phyloP scores from a whole-genome alignment of 768 basidiomycete species.

The Termitomyces bulborhizus region DNA sequence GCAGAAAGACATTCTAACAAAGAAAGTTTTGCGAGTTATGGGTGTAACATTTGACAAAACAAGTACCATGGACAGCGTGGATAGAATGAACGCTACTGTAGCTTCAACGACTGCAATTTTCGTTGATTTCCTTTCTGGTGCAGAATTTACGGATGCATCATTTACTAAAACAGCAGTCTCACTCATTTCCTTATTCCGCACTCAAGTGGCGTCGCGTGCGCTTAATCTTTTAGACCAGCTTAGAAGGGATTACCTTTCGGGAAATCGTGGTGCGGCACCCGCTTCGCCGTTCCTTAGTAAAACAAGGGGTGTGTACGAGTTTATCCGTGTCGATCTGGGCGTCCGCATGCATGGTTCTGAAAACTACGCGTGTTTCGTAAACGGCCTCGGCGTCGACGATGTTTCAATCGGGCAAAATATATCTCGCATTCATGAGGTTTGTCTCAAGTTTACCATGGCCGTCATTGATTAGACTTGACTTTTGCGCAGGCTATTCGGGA shows the following conservation, averaged over 20 bases:
- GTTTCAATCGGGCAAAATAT: slow-evolving; percentile 67
- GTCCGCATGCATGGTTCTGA: slow-evolving; percentile 74
- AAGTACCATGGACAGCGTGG: slow-evolving; percentile 61
- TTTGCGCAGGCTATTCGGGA: slow-evolving; percentile 31
- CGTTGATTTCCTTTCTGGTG: slow-evolving; percentile 36
- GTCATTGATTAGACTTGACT: background rate
- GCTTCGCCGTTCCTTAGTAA: slow-evolving; percentile 57
- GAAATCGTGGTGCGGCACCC: slow-evolving; percentile 54
- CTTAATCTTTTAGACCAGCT: slow-evolving; percentile 40
- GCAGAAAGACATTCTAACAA: slow-evolving; percentile 24
- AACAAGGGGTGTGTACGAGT: slow-evolving; percentile 65
- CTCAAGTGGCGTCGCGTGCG: slow-evolving; percentile 40
- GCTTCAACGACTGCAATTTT: slow-evolving; percentile 48
- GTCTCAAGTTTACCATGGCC: slow-evolving; percentile 9
- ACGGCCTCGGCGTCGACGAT: slow-evolving; percentile 42
- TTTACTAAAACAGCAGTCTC: slow-evolving; percentile 17
- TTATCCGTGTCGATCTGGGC: slow-evolving; percentile 55
- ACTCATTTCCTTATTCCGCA: slow-evolving; percentile 45
- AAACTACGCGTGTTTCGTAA: slow-evolving; percentile 43
- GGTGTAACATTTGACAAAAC: slow-evolving; percentile 56
- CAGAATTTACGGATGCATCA: slow-evolving; percentile 26
- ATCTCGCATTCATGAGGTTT: slow-evolving; percentile 64
- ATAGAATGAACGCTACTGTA: slow-evolving; percentile 60
- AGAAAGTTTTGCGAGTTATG: slow-evolving; percentile 35
- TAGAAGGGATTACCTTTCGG: slow-evolving; percentile 49